phyloP scores from a whole-genome alignment of 768 basidiomycete genomes.

The Amanita exitialis region DNA sequence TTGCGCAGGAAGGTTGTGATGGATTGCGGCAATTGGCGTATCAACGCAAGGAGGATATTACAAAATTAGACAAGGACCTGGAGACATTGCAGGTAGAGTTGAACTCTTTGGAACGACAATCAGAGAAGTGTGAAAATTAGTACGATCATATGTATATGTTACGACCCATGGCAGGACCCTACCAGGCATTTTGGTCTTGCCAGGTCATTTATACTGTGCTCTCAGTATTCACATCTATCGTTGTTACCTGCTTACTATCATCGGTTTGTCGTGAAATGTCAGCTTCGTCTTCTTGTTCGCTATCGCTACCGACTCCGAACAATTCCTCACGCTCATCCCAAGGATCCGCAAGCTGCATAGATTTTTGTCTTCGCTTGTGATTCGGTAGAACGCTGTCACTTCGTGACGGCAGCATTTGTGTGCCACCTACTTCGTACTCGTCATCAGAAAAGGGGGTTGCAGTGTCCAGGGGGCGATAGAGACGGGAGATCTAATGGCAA shows the following conservation, averaged over 20 bases:
- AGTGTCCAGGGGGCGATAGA: constrained; percentile 64
- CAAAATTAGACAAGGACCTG: constrained; percentile 32
- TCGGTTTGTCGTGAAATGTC: background rate
- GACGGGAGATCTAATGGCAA: constrained; percentile 50
- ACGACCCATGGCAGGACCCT: background rate
- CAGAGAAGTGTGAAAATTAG: constrained; percentile 1
- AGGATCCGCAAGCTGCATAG: constrained; percentile 42
- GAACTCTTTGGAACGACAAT: constrained; percentile 12
- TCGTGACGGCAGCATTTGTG: constrained; percentile 54
- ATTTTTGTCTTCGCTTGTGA: constrained; percentile 19
- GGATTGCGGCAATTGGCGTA: constrained; percentile 30
- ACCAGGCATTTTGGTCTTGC: background rate
- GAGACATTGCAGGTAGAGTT: constrained; percentile 26
- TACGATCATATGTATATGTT: background rate
- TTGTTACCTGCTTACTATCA: constrained; percentile 3
- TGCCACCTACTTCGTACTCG: constrained; percentile 44
- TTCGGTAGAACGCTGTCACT: constrained; percentile 13
- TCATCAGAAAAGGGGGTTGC: constrained; percentile 37
- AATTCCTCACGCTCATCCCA: constrained; percentile 77
- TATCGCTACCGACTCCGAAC: constrained; percentile 58
- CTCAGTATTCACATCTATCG: background rate
- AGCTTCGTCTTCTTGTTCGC: constrained; percentile 40
- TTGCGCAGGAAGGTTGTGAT: constrained; percentile 40
- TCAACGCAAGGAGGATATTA: constrained; percentile 35
- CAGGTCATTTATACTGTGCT: background rate